Evolutionary conservation across 345 rosid species (phyloP).

Genomic region (Combretum micranthum): DNA sequence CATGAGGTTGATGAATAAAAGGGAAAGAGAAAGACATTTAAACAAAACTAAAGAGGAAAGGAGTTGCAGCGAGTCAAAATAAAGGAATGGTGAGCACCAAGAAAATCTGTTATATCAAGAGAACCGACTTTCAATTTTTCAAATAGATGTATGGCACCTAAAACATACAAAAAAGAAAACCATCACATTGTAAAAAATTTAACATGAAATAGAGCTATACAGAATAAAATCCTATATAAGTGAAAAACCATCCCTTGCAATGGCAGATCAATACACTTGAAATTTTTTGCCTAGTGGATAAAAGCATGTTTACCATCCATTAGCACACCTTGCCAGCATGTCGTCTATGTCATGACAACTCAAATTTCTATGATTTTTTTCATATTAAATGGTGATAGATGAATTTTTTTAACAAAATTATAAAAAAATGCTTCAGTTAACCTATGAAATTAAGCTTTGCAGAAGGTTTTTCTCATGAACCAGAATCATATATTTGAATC

Average conservation of each 20-base stretch:
- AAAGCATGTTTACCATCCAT: too few species aligned
- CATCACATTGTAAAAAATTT: neutral
- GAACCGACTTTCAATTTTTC: slow-evolving; percentile 30
- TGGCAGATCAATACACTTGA: neutral
- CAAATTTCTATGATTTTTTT: neutral
- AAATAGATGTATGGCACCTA: slow-evolving; percentile 36
- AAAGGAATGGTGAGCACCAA: slow-evolving; percentile 17
- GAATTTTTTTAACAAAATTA: too few species aligned
- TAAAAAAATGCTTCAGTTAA: too few species aligned
- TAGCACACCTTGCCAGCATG: too few species aligned
- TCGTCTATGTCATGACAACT: too few species aligned
- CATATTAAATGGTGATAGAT: too few species aligned
- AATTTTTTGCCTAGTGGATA: too few species aligned
- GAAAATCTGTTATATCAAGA: slow-evolving; percentile 33
- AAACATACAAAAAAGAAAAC: neutral
- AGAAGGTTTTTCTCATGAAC: too few species aligned
- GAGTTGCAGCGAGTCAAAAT: neutral
- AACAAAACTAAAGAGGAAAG: neutral
- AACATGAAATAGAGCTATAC: neutral
- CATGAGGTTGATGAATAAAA: neutral
- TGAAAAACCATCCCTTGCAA: neutral
- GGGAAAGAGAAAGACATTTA: neutral
- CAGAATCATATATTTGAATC: too few species aligned
- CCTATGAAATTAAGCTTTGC: too few species aligned
- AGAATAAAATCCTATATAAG: neutral